phyloP scores from a whole-genome alignment of 2,329 filamentous ascomycete genomes.

The Fonsecaea erecta region DNA sequence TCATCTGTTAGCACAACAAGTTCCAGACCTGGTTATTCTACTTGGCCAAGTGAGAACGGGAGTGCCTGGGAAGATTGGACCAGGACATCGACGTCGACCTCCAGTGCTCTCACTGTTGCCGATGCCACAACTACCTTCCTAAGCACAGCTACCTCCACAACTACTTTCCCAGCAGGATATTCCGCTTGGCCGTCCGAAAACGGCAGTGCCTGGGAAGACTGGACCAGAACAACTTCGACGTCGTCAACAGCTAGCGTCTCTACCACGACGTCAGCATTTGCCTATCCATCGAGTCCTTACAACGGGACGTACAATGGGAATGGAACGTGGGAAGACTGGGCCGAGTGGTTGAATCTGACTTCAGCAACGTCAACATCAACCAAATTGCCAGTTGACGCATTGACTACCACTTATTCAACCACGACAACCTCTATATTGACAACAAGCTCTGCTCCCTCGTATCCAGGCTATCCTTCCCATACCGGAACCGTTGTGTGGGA shows the following conservation, averaged over 20 bases:
- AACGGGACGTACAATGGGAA: background rate
- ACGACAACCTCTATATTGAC: background rate
- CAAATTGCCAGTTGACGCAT: background rate
- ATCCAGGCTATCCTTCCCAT: background rate
- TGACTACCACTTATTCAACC: background rate
- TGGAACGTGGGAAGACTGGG: background rate
- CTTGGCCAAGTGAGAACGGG: background rate
- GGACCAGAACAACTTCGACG: background rate
- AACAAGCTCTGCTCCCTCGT: background rate
- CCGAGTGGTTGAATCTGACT: background rate
- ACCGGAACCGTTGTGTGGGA: slow-evolving; percentile 1
- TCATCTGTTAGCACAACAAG: background rate
- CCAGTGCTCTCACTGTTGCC: background rate
- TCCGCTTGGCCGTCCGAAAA: slow-evolving; percentile 4
- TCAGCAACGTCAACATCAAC: background rate
- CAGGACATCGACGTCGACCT: background rate
- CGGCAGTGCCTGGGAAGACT: slow-evolving; percentile 8
- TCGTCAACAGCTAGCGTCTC: background rate
- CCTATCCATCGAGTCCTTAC: background rate
- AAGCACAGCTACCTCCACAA: background rate
- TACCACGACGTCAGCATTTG: slow-evolving; percentile 2
- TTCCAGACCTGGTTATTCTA: background rate
- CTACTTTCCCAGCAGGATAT: background rate
- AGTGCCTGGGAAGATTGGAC: slow-evolving; percentile 13
- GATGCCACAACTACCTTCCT: background rate